Evolutionary conservation across 805 yeast genomes (phyloP), one percentile per base, ranked within the genome.

Genomic region (Cyberlindnera meyerae): DNA sequence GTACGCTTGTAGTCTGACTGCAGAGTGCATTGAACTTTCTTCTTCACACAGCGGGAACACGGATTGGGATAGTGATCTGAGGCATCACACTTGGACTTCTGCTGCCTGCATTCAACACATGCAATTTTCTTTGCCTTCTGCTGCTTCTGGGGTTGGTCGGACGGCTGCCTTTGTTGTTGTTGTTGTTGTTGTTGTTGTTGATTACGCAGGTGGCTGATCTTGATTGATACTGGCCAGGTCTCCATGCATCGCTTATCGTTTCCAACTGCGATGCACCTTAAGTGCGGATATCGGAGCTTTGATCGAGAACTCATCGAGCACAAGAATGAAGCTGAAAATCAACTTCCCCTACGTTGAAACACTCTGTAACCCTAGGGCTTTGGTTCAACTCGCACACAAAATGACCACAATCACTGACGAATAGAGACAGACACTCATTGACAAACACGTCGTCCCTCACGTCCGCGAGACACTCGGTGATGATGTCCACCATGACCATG

Each of bases 81-180:
- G 11, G 96, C 94, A 61, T 89, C 95, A 63, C 97, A 89, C 51
- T 79, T 76, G 24, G 88, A 81, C 61, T 93, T 93, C 58, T 90
- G 98, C 60, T 93, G 97, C 11, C 97, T 75, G 57, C 98, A 93
- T 52, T 90, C 96, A 1, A 86, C 87, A 65, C 98, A 93, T 0
- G 97, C 97, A 56, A 88, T 76, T 38, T 77, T 69, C 56, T 79
- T 81, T 11, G 58, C 47, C 32, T 48, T 54, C 24, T 26, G 14
- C 6, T 24, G 14, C 12, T 22, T 6, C 9, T 18, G 18, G 12
- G 14, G 27, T n/a, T 11, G n/a, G 11, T 6, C 14, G 27, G 27
- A 7, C 27, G 14, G 22, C 15, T 32, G 24, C 24, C 26, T 8
- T 25, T 40, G 16, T 17, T 27, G 22, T 16, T 36, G 25, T n/a